Conservation (phyloP, 495 filamentous ascomycete genomes). For the Annulohypoxylon stygium region DNA sequence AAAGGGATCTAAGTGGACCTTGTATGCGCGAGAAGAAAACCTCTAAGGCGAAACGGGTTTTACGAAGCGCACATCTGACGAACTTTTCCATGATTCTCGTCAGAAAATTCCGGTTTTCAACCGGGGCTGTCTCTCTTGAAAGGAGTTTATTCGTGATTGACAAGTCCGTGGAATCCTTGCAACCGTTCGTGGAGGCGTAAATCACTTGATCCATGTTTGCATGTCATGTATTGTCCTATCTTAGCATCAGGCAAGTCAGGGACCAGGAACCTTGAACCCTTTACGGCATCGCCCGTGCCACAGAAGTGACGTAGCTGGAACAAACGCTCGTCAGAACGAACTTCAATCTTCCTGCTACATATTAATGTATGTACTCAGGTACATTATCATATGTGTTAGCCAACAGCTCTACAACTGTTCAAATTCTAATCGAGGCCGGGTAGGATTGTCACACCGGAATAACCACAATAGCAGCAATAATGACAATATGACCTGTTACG, state of each 20-base stretch:
- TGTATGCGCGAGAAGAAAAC: conserved; percentile 8
- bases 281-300: conserved; percentile 42
- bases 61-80: conserved; percentile 2
- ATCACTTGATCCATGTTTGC: conserved; percentile 38
- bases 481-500: conserved; percentile 19
- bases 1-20: conserved; percentile 1
- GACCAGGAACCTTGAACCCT: conserved; percentile 31
- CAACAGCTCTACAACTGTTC: conserved; percentile 1
- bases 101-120: conserved; percentile 28
- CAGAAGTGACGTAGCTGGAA: conserved; percentile 45
- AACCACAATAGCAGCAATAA: background rate
- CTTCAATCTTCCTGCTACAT: background rate
- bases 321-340: conserved; percentile 42
- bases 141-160: conserved; percentile 40
- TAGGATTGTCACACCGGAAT: conserved; percentile 30
- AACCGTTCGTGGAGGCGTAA: conserved; percentile 44
- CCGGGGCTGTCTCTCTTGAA: conserved; percentile 29
- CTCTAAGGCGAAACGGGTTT: conserved; percentile 5
- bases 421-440: conserved; percentile 15
- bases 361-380: background rate
- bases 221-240: conserved; percentile 26
- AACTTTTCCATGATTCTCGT: conserved; percentile 18
- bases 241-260: conserved; percentile 31
- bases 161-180: conserved; percentile 44
- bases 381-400: background rate